Base-by-base conservation (phyloP, 2,329 filamentous ascomycete genomes). In the Fragosphaeria purpurea region DNA sequence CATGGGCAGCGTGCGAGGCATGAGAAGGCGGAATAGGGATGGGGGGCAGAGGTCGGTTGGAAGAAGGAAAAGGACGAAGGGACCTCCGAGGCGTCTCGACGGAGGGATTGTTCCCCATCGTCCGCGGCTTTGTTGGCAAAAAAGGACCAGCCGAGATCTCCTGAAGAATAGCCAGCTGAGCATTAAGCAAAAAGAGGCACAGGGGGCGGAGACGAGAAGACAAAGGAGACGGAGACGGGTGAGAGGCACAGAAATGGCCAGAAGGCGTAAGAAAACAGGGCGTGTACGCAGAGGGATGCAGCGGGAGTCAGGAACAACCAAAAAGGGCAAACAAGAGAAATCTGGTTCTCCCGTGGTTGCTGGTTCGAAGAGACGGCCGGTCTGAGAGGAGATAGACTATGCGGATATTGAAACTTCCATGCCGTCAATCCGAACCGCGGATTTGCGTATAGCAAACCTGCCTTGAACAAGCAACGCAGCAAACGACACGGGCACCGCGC, bases 71-170 rank as follows among this genome's bases (percentile, higher is more conserved):
- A 31, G 38, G 45, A 22, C 43, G 45, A 22, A 44, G 38, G 49
- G 63, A 51, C 58, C 61, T 65, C 52, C 61, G 64, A 55, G 58
- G 57, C 60, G 67, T 66, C 62, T 74, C 70, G 57, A 67, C 62
- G 43, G 74, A 79, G 50, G 70, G 62, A 44, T 67, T 63, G 60
- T 78, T 78, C 50, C 75, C 75, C 75, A 79, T 79, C 56, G 51
- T 64, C 22, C 22, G 22, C 22, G 59, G 53, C 46, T 48, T 50
- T 9, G 12, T 9, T 13, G 47, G 54, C 51, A 41, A 48, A 44
- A 44, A 51, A 41, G 43, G 55, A 57, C 53, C 51, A 40, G 32
- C 32, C 42, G 42, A 30, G 11, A 46, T n/a, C 41, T 48, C 22
- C 22, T 46, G 39, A 38, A 48, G 39, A 35, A 38, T 41, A 30